Evolutionary conservation across 2,329 filamentous ascomycete species (phyloP).

Genomic region (Paecilomyces dactylethromorphus): DNA sequence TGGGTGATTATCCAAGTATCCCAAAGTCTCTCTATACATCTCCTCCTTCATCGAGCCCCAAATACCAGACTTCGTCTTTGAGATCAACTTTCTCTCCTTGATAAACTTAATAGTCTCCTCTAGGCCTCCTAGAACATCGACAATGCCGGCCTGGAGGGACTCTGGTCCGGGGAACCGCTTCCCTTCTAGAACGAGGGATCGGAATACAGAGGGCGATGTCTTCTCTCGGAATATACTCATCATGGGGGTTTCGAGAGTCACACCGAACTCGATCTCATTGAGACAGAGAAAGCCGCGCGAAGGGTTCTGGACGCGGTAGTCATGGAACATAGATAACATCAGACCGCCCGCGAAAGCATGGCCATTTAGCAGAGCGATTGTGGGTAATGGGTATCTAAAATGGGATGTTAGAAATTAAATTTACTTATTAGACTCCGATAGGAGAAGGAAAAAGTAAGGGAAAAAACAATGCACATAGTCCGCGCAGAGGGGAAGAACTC

Average conservation of each 20-base stretch:
- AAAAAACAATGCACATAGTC: background rate
- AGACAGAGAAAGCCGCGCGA: conserved; percentile 67
- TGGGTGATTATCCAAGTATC: conserved; percentile 48
- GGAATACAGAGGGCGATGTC: conserved; percentile 48
- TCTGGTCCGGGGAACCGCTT: conserved; percentile 58
- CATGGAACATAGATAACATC: conserved; percentile 75
- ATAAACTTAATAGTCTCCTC: conserved; percentile 59
- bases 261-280: conserved; percentile 76
- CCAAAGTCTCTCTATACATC: conserved; percentile 64
- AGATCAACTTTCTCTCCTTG: conserved; percentile 50
- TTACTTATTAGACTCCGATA: background rate
- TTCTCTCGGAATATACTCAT: conserved; percentile 68
- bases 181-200: conserved; percentile 66
- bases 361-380: conserved; percentile 69
- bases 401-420: conserved; percentile 1
- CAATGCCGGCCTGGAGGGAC: conserved; percentile 60
- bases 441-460: background rate
- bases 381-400: conserved; percentile 68
- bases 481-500: conserved; percentile 8
- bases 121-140: conserved; percentile 61
- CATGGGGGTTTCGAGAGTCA: conserved; percentile 69
- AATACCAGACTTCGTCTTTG: conserved; percentile 58
- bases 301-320: conserved; percentile 73
- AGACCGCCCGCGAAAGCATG: conserved; percentile 78
- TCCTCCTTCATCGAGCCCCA: conserved; percentile 69